phyloP scores from a whole-genome alignment of 2,329 filamentous ascomycete species.

The Paracamarosporium sp. region DNA sequence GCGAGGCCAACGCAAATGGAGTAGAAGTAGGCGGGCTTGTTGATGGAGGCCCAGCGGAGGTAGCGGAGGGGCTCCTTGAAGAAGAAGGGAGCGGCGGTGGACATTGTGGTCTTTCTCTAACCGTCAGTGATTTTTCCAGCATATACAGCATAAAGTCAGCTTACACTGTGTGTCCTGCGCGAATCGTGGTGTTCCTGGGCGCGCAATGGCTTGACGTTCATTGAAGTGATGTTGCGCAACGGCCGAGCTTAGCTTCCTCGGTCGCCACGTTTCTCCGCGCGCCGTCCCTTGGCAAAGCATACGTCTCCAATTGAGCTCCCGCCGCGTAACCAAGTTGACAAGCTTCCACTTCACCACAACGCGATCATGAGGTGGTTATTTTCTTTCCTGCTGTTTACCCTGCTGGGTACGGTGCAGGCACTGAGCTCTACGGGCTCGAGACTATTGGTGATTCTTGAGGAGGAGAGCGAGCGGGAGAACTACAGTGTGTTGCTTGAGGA shows the following conservation, averaged over 20 bases:
- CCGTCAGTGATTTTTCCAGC: no score
- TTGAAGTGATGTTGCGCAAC: constrained; percentile 13
- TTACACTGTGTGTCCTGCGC: constrained; percentile 6
- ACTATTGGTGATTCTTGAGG: constrained; percentile 85
- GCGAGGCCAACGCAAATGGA: constrained; percentile 75
- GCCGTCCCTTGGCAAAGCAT: constrained; percentile 44
- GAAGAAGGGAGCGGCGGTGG: constrained; percentile 68
- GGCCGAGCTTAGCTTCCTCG: constrained; percentile 17
- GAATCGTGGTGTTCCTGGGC: not conserved
- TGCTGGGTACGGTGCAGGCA: constrained; percentile 73
- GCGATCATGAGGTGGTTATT: constrained; percentile 75
- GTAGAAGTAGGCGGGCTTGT: constrained; percentile 92
- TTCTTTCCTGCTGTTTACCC: constrained; percentile 72
- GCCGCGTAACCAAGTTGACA: constrained; percentile 16
- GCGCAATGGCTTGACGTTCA: constrained; percentile 27
- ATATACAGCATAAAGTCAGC: no score
- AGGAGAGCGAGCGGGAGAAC: constrained; percentile 77
- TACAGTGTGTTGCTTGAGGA: constrained; percentile 85
- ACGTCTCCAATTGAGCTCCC: constrained; percentile 44
- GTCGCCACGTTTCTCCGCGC: constrained; percentile 32
- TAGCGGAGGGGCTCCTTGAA: constrained; percentile 84
- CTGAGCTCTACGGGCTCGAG: constrained; percentile 80
- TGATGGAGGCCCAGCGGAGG: constrained; percentile 84
- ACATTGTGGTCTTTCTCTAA: constrained; percentile 63
- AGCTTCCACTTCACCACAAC: constrained; percentile 26